Conservation (phyloP, 768 basidiomycete species). For the Mycena galericulata region DNA sequence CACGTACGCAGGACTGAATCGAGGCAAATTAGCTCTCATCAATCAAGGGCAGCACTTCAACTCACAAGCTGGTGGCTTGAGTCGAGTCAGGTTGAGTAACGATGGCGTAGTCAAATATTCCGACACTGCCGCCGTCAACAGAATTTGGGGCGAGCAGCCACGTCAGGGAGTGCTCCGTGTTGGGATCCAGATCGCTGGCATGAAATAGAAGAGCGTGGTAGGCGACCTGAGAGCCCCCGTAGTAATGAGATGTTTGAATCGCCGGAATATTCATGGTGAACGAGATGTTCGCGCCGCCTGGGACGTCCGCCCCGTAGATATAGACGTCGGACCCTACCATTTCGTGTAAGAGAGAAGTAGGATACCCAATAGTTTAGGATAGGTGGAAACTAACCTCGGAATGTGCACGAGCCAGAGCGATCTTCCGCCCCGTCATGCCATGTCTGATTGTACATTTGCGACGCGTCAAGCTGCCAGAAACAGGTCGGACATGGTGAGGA, state of each 20-base stretch:
- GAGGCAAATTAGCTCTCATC: too few relatives aligned
- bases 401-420: neutral
- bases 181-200: neutral
- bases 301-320: neutral
- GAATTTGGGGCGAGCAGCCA: neutral
- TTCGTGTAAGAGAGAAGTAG: too few relatives aligned
- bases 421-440: neutral
- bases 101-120: neutral
- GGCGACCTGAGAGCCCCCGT: neutral
- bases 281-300: neutral
- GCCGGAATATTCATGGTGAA: neutral
- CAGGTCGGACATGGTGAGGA: neutral
- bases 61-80: too few relatives aligned
- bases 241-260: neutral
- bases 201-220: neutral
- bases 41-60: too few relatives aligned
- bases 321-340: neutral
- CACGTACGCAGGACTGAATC: too few relatives aligned
- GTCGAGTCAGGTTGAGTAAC: neutral
- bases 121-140: neutral
- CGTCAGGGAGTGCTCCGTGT: neutral
- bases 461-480: neutral
- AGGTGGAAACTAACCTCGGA: neutral
- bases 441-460: neutral
- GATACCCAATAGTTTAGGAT: too few relatives aligned